Evolutionary conservation across 495 filamentous ascomycete genomes (phyloP), one percentile per base, ranked within the genome.

Genomic region (Neurospora tetraspora): DNA sequence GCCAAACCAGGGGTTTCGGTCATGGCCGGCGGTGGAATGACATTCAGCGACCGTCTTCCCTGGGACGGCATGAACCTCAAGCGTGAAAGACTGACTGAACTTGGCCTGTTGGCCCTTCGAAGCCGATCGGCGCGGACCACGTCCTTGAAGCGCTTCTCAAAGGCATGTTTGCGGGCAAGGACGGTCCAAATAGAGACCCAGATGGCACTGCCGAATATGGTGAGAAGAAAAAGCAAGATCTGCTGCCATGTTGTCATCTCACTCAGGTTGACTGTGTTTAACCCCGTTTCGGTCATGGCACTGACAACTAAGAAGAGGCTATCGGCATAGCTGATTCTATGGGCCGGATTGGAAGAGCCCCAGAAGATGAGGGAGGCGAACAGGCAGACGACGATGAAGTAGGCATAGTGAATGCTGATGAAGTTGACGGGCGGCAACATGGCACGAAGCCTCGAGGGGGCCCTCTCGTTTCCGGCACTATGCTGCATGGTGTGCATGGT

Each of bases 171-270:
- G 37, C 93, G 85, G 11, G 91, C 87, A 39, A 89, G 81, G 14
- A 93, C 85, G 1, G 90, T 89, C 75, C 86, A 87, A 27, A 87
- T 85, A 6, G 84, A 87, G 0, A 93, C 90, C 78, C 88, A 90
- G 34, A 92, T 90, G 18, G 89, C 86, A 53, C 90, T 91, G 5
- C 93, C 93, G 16, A 94, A 78, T 69, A 94, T 85, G 39, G 94
- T 90, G 69, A 94, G 83, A 5, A 90, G 27, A 79, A 93, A 96
- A 12, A 96, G 85, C 18, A 95, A 77, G 11, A 87, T 79, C 77
- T 97, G 94, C 77, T 97, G 94, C 78, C 91, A 92, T 2, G 89
- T 91, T 45, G 92, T 96, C 74, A 97, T 82, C 68, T 88, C 83
- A 71, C 89, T 92, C 71, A 90, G 72, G 78, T 77, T 72, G 79